These are phyloP conservation scores for Phyllosticta citrichinensis DNA, from an alignment of 2,329 filamentous ascomycete genomes.

Conservation along the genomic window DNA sequence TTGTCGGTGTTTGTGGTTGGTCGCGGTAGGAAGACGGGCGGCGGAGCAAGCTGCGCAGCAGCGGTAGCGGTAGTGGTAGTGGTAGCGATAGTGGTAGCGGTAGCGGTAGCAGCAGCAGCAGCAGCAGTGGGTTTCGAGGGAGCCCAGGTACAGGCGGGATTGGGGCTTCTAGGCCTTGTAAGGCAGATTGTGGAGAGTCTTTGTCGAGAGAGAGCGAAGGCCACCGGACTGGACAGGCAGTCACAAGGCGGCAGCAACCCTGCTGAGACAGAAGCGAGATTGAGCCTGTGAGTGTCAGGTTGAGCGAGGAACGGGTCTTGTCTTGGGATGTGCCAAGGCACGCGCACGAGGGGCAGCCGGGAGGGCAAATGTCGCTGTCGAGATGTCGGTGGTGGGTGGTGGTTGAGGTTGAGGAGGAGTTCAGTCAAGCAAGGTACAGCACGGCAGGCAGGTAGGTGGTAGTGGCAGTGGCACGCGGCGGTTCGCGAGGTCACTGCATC, in stretches of 20 bases:
- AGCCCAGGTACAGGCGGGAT: neutral
- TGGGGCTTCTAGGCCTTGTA: neutral
- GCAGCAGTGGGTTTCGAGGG: neutral
- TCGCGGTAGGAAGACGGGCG: neutral
- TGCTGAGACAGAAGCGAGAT: conserved; percentile 12
- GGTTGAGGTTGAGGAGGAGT: neutral
- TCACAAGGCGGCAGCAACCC: conserved; percentile 6
- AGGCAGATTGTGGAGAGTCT: neutral
- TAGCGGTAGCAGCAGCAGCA: neutral
- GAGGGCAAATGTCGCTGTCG: neutral
- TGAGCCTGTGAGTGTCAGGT: conserved; percentile 8
- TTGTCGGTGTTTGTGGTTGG: conserved; percentile 7
- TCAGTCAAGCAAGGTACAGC: too few relatives aligned
- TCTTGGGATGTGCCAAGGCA: neutral
- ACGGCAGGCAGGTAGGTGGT: too few relatives aligned
- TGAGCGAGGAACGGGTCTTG: conserved; percentile 3
- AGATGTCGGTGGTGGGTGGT: neutral
- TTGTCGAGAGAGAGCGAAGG: neutral
- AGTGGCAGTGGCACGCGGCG: neutral
- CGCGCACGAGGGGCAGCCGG: conserved; percentile 9
- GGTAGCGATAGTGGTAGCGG: neutral
- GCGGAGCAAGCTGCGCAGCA: conserved; percentile 5
- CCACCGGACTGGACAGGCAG: conserved; percentile 1
- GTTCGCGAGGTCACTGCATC: neutral
- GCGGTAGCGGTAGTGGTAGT: neutral